Conservation (phyloP, 2,329 filamentous ascomycete genomes). For the Erysiphe pulchra region DNA sequence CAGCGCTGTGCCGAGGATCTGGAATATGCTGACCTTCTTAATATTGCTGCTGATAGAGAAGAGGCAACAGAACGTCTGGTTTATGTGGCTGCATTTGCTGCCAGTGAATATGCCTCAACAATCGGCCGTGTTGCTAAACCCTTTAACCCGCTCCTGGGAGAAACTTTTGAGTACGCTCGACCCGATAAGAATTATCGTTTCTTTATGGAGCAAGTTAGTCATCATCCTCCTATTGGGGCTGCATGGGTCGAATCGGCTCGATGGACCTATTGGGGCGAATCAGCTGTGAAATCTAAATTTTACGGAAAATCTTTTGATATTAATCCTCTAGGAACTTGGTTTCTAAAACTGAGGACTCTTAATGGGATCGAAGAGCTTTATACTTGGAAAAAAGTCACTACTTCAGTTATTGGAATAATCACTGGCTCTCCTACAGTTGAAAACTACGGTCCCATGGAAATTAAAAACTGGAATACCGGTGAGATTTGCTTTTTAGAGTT, state of each 20-base stretch:
- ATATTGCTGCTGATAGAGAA: conserved; percentile 58
- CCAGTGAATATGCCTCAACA: conserved; percentile 88
- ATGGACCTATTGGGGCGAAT: conserved; percentile 97
- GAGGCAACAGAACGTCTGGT: conserved; percentile 83
- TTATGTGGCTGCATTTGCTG: conserved; percentile 86
- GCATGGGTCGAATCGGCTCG: conserved; percentile 77
- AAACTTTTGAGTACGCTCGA: conserved; percentile 88
- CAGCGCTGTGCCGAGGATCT: conserved; percentile 93
- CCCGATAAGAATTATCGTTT: conserved; percentile 96
- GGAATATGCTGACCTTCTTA: conserved; percentile 86
- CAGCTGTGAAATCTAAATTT: conserved; percentile 85
- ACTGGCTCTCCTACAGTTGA: conserved; percentile 92
- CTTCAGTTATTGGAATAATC: conserved; percentile 93
- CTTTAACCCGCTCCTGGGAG: conserved; percentile 86
- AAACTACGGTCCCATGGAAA: conserved; percentile 90
- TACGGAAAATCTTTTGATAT: conserved; percentile 96
- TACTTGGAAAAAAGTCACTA: conserved; percentile 97
- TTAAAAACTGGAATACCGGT: conserved; percentile 92
- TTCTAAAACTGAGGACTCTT: conserved; percentile 56
- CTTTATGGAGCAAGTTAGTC: conserved; percentile 94
- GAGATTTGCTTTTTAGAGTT: conserved; percentile 80
- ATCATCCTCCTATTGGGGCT: conserved; percentile 85
- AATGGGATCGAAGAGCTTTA: conserved; percentile 69
- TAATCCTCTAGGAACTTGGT: conserved; percentile 92
- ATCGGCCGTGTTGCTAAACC: conserved; percentile 94